Percentiles rank a stretch among this genome's conserved stretches.
These are phyloP conservation scores for Citeromyces hawaiiensis DNA, from an alignment of 1,139 yeast genomes.

Conservation along the genomic window DNA sequence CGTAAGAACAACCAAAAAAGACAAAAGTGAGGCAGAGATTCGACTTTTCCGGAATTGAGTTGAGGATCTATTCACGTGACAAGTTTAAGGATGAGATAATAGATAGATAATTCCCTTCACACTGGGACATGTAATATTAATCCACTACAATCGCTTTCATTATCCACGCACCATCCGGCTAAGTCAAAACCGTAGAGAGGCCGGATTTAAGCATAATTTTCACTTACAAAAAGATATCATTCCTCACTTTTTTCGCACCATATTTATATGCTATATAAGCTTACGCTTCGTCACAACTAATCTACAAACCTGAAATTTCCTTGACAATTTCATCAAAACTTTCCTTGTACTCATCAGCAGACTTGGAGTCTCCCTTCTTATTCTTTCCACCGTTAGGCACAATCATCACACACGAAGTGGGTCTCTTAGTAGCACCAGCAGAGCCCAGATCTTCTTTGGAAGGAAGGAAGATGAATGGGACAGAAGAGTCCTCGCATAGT, in stretches of 20 bases:
- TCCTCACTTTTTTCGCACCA: neutral
- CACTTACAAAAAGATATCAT: neutral
- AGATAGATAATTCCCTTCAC: too few relatives aligned
- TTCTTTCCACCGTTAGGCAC: conserved; percentile 93
- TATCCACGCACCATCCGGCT: too few relatives aligned
- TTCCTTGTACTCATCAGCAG: conserved; percentile 83
- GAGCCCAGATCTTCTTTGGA: conserved; percentile 97
- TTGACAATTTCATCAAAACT: conserved; percentile 86
- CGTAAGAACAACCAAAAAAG: too few relatives aligned
- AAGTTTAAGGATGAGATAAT: too few relatives aligned
- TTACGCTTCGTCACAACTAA: too few relatives aligned
- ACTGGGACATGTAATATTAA: too few relatives aligned
- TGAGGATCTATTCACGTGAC: too few relatives aligned
- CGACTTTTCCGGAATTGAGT: too few relatives aligned
- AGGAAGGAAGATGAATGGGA: conserved; percentile 87
- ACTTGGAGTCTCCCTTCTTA: conserved; percentile 61
- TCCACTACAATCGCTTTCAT: too few relatives aligned
- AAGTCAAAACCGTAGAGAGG: too few relatives aligned
- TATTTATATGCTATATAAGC: neutral
- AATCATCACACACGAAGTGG: conserved; percentile 95
- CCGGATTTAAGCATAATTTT: too few relatives aligned
- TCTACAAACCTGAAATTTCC: conserved; percentile 48
- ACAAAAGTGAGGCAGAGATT: too few relatives aligned
- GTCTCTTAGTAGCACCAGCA: conserved; percentile 98
- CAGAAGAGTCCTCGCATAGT: conserved; percentile 85